A percentile compares a stretch with the other conserved stretches of the same genome.
Conservation (phyloP, 805 yeast species). For the Nakazawaea ambrosiae region DNA sequence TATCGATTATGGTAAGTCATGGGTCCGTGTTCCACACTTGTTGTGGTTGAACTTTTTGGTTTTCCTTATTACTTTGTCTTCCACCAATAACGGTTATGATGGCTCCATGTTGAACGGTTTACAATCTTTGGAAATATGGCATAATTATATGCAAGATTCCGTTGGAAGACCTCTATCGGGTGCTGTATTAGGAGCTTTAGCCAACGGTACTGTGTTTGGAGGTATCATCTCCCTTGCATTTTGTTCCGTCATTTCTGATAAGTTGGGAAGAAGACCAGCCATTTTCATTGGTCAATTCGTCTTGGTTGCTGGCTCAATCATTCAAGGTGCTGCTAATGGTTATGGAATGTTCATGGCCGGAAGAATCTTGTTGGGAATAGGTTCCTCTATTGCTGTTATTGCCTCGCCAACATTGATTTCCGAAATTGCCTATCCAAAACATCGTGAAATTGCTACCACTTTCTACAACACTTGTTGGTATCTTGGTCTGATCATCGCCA, state of each 20-base stretch:
- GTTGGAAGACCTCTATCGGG: constrained; percentile 32
- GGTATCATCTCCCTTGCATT: constrained; percentile 23
- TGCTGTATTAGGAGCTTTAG: constrained; percentile 31
- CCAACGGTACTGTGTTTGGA: constrained; percentile 37
- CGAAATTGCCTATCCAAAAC: constrained; percentile 37
- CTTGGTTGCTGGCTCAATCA: constrained; percentile 5
- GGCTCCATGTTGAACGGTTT: constrained; percentile 44
- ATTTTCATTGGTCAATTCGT: constrained; percentile 6
- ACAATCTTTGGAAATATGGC: constrained; percentile 37
- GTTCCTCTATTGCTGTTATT: constrained; percentile 28
- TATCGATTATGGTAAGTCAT: constrained; percentile 21
- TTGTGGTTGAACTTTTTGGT: constrained; percentile 26
- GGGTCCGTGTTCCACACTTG: constrained; percentile 32
- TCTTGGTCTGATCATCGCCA: constrained; percentile 46
- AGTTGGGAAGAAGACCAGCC: constrained; percentile 30
- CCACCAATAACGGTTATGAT: constrained; percentile 43
- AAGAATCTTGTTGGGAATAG: constrained; percentile 38
- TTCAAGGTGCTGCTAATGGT: constrained; percentile 16
- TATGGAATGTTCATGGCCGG: constrained; percentile 26
- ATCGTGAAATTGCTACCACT: constrained; percentile 29
- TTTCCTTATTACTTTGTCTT: constrained; percentile 33
- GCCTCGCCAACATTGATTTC: constrained; percentile 38
- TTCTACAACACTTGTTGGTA: constrained; percentile 44
- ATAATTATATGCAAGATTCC: constrained; percentile 29
- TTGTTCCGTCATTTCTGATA: constrained; percentile 26